phyloP scores from a whole-genome alignment of 352 stramenopile species.

The Globisporangium cederbergense region DNA sequence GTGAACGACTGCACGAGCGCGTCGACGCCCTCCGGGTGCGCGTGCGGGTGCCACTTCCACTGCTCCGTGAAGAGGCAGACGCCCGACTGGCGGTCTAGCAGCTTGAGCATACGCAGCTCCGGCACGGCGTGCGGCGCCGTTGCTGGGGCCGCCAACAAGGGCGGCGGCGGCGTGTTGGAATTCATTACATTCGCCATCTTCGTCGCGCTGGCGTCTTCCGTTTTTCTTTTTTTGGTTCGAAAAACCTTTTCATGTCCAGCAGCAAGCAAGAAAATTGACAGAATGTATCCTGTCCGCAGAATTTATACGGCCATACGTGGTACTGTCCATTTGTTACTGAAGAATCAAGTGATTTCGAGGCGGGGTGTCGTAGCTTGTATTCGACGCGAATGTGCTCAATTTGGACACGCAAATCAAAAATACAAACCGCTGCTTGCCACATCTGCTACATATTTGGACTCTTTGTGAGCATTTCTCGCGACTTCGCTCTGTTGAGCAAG shows the following conservation, averaged over 20 bases:
- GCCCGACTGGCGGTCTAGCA: slow-evolving; percentile 63
- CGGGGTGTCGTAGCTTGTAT: too few species aligned
- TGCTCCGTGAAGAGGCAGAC: slow-evolving; percentile 73
- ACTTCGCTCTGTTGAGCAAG: background rate
- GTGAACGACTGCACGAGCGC: slow-evolving; percentile 80
- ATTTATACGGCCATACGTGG: background rate
- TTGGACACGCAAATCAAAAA: too few species aligned
- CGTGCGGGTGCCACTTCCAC: slow-evolving; percentile 81
- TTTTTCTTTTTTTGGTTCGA: background rate
- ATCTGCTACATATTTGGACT: too few species aligned
- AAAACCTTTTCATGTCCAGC: background rate
- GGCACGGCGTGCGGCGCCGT: slow-evolving; percentile 15
- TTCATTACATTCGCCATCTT: slow-evolving; percentile 1
- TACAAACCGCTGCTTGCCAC: too few species aligned
- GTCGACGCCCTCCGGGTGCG: slow-evolving; percentile 66
- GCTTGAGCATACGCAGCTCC: slow-evolving; percentile 69
- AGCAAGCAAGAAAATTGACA: too few species aligned
- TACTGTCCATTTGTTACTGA: too few species aligned
- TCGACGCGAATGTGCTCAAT: too few species aligned
- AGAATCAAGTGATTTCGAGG: too few species aligned
- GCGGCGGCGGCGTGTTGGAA: background rate
- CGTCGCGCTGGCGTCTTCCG: background rate
- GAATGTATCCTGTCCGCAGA: background rate
- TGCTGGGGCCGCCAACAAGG: background rate
- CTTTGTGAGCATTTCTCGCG: background rate